Evolutionary conservation across 2,329 filamentous ascomycete species (phyloP).

Genomic region (Ceratocystis eucalypticola): DNA sequence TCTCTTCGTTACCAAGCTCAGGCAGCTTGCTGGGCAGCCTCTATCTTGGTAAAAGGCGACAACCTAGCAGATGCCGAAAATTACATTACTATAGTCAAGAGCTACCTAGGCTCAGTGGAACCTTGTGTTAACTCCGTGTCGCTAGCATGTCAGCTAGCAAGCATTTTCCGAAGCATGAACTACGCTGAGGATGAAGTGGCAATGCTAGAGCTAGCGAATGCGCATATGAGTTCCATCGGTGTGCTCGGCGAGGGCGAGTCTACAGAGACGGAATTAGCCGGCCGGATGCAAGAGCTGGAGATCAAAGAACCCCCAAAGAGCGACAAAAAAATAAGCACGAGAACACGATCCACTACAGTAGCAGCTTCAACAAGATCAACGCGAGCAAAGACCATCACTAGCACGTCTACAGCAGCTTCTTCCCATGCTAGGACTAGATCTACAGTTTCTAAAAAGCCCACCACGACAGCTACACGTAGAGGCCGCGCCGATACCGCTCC

Average conservation of each 20-base stretch:
- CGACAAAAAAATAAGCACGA: neutral
- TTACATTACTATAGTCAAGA: slow-evolving; percentile 14
- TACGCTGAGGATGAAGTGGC: slow-evolving; percentile 32
- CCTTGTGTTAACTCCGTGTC: slow-evolving; percentile 19
- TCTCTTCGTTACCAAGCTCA: slow-evolving; percentile 46
- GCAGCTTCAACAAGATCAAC: slow-evolving; percentile 21
- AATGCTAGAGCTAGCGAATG: slow-evolving; percentile 38
- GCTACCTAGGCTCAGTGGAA: slow-evolving; percentile 5
- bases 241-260: neutral
- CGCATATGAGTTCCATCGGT: slow-evolving; percentile 27
- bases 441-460: neutral
- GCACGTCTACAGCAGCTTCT: neutral
- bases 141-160: slow-evolving; percentile 43
- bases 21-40: slow-evolving; percentile 41
- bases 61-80: slow-evolving; percentile 14
- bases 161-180: slow-evolving; percentile 39
- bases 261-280: slow-evolving; percentile 19
- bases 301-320: slow-evolving; percentile 23
- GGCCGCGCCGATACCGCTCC: neutral
- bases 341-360: slow-evolving; percentile 20
- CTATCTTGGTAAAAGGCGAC: slow-evolving; percentile 43
- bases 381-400: slow-evolving; percentile 18
- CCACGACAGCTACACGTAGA: neutral
- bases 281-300: slow-evolving; percentile 27
- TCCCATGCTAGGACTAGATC: neutral